phyloP scores from a whole-genome alignment of 305 asterid species.

The Fraxinus xanthoxyloides region DNA sequence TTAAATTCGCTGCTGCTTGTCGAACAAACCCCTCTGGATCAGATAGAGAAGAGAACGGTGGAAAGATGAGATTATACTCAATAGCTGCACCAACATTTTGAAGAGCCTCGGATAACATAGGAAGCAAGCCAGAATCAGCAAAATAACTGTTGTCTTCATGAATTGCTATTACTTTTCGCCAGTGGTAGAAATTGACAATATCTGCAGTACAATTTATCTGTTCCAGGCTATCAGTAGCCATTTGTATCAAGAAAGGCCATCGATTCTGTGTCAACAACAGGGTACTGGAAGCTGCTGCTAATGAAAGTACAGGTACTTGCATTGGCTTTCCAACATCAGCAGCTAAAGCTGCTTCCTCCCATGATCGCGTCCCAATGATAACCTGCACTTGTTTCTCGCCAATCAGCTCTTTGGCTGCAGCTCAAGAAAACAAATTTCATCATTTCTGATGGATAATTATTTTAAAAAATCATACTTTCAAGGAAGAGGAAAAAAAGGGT shows the following conservation, averaged over 20 bases:
- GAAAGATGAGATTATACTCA: conserved; percentile 29
- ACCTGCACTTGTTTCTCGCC: conserved; percentile 22
- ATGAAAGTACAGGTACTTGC: conserved; percentile 36
- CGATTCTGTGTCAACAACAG: conserved; percentile 18
- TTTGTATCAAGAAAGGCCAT: conserved; percentile 45
- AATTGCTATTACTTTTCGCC: conserved; percentile 36
- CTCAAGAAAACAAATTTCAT: background rate
- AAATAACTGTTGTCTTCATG: conserved; percentile 30
- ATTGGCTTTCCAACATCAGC: conserved; percentile 34
- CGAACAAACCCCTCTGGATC: conserved; percentile 25
- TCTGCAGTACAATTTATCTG: conserved; percentile 28
- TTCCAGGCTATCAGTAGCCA: conserved; percentile 24
- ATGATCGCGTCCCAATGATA: conserved; percentile 33
- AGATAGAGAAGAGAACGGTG: conserved; percentile 26
- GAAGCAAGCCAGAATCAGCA: conserved; percentile 30
- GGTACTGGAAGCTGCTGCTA: conserved; percentile 18
- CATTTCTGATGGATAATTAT: background rate
- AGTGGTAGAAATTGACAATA: conserved; percentile 25
- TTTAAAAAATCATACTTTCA: background rate
- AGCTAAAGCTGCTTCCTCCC: conserved; percentile 41
- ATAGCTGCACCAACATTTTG: conserved; percentile 26
- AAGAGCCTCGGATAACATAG: conserved; percentile 29
- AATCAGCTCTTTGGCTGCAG: conserved; percentile 37
- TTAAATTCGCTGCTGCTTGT: conserved; percentile 23
- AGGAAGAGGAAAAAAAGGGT: background rate